A percentile compares a stretch with the other conserved stretches of the same genome.
Conservation (phyloP, 2,329 filamentous ascomycete genomes). For the Trichoderma breve region DNA sequence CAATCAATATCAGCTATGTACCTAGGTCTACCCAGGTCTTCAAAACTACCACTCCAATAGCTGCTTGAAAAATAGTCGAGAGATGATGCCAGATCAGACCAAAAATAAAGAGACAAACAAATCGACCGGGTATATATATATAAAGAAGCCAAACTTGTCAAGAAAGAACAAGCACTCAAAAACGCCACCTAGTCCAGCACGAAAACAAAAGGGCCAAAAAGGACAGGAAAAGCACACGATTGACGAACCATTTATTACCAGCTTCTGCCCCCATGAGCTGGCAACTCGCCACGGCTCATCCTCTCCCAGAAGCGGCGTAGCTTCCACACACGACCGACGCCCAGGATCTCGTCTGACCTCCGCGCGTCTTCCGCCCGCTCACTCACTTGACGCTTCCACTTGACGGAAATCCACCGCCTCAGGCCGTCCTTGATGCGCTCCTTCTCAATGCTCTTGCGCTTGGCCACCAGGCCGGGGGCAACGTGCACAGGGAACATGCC, state of each 20-base stretch:
- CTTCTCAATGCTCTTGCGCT: constrained; percentile 61
- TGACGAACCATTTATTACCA: background rate
- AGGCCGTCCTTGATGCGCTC: constrained; percentile 67
- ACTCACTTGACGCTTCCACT: constrained; percentile 53
- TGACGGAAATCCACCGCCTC: constrained; percentile 61
- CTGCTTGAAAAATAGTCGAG: background rate
- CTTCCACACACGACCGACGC: constrained; percentile 58
- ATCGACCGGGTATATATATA: background rate
- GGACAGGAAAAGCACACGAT: background rate
- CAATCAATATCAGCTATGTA: background rate
- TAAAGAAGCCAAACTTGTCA: background rate
- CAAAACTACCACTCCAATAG: background rate
- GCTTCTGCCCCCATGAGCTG: background rate
- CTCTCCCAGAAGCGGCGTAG: constrained; percentile 66
- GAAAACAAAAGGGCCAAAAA: background rate
- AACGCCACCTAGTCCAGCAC: background rate
- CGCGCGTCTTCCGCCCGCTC: constrained; percentile 48
- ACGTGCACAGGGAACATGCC: constrained; percentile 43
- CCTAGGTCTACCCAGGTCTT: background rate
- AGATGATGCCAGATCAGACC: too few relatives aligned
- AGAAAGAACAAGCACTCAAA: background rate
- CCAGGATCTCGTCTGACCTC: constrained; percentile 49
- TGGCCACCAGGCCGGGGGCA: constrained; percentile 61
- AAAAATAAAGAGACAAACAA: background rate
- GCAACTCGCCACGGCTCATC: constrained; percentile 44